Evolutionary conservation across 306 rosid species (phyloP), one percentile per base, ranked within the genome.

Genomic region (Quercus robur): DNA sequence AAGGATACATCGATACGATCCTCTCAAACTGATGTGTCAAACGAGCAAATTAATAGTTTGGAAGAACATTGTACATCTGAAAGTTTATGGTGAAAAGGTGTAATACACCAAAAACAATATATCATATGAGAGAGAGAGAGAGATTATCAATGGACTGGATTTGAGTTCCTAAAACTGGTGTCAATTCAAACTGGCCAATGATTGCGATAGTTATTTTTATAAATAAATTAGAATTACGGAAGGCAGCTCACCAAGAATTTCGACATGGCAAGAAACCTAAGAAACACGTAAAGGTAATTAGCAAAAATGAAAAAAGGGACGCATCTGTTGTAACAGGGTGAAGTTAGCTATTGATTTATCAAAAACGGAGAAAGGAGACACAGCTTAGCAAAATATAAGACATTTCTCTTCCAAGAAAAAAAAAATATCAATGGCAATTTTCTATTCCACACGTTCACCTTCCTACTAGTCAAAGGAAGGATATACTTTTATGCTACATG

Each of bases 401-500:
- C 54, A 66, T 56, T 66, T 14, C 7, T 31, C 19, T 41, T 57
- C 51, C 41, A 13, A 25, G 51, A 19, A 38, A 56, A 28, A 18
- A 79, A 38, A 20, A 74, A 74, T n/a, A 20, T 78, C 38, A 38
- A 56, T 64, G 58, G 33, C 68, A 44, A 75, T 23, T 77, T 77
- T 46, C 78, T 80, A 69, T 77, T 51, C 82, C 56, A 38, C 57
- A 71, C 35, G 68, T 33, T 67, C 33, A 71, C 78, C 82, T 81
- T 86, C 38, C 76, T 35, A 23, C 64, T 71, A 56, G 75, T 67
- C 68, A 80, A 82, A 57, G 83, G 83, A 87, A 84, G 51, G 77
- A 80, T 74, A 73, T 70, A 79, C 66, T 75, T 58, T 19, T 77
- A 73, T 79, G 77, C 80, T 82, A 73, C 85, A 76, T 70, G 82